phyloP scores from a whole-genome alignment of 768 basidiomycete species.

The Collybiopsis confluens region DNA sequence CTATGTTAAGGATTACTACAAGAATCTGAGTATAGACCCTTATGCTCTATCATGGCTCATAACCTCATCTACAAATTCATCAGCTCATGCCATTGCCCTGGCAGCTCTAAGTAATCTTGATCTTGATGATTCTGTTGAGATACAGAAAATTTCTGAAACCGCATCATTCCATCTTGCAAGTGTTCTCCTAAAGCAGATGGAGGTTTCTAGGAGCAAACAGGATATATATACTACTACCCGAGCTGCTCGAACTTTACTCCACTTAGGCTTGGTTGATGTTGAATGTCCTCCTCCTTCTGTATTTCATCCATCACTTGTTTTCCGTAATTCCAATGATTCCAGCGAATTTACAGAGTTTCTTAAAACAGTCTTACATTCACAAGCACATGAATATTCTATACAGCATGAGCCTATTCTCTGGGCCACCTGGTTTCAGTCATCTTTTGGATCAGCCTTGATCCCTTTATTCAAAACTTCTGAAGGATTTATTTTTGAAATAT shows the following conservation, averaged over 20 bases:
- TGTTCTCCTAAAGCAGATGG: too few relatives aligned
- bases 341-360: background rate
- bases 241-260: too few relatives aligned
- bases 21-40: background rate
- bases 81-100: background rate
- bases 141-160: background rate
- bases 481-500: background rate
- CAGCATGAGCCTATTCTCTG: background rate
- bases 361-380: background rate
- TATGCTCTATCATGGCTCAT: background rate
- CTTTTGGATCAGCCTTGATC: background rate
- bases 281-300: too few relatives aligned
- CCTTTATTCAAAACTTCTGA: background rate
- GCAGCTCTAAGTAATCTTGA: background rate
- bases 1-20: background rate
- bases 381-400: background rate
- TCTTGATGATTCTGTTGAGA: background rate
- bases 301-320: too few relatives aligned
- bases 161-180: background rate
- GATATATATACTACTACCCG: too few relatives aligned
- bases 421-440: background rate
- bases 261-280: too few relatives aligned
- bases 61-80: background rate
- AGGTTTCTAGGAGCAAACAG: too few relatives aligned
- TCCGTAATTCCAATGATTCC: too few relatives aligned